Evolutionary conservation across 768 basidiomycete species (phyloP), one percentile per base, ranked within the genome.

Genomic region (Royoungia palumana): DNA sequence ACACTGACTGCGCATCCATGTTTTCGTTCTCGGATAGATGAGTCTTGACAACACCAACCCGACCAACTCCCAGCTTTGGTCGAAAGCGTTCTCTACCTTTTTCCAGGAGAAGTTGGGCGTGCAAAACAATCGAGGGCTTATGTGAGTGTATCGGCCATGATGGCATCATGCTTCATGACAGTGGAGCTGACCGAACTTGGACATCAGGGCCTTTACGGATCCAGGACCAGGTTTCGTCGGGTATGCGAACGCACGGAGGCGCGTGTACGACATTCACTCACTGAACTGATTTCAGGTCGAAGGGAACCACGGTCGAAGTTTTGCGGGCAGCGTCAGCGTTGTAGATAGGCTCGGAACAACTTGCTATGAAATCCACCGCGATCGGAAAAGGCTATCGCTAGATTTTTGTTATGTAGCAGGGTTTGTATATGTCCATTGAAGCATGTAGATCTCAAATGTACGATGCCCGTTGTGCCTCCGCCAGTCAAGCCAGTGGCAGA

Each of bases 21-120:
- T 32, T 32, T 32, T 32, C 11, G 32, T 16, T 6, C 6, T 37
- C 30, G 27, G 16, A 30, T 49, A 87, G 86, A 70, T 65, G 36
- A 81, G 78, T 60, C 65, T 88, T 62, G 79, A 74, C 57, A 82
- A 82, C 57, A 67, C 82, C 48, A 75, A 68, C 37, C 69, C 74
- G 0, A 61, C 39, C 37, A 63, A 56, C 35, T 82, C 82, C 47
- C 75, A 76, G 48, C 50, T 50, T 34, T 86, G 82, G 65, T 81
- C 81, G 64, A 75, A 75, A 55, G 69, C 61, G 3, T 73, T 87
- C 47, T 80, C 79, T 44, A 60, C 67, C 10, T 84, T 75, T 63
- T 75, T 87, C 58, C 59, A 78, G 52, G 62, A 73, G 56, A 79
- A 80, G 48, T 67, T 88, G 3, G 76, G 75, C 6, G 63, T 78